Evolutionary conservation across 768 basidiomycete genomes (phyloP).

Genomic region (Phaffia tasmanica): DNA sequence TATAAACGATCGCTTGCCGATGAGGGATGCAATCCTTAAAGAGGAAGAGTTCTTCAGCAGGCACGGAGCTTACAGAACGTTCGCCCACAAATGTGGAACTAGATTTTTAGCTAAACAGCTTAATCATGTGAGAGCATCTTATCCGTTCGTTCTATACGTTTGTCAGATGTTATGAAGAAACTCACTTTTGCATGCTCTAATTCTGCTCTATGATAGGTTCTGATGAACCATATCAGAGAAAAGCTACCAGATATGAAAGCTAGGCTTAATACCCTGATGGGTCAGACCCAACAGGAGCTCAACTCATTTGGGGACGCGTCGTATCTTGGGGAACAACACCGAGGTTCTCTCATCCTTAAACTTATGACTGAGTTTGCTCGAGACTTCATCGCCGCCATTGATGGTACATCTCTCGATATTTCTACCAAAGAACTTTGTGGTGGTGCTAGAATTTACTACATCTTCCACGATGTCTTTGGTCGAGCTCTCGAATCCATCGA

Average conservation of each 20-base stretch:
- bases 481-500: slow-evolving; percentile 80
- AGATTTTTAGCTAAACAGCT: slow-evolving; percentile 84
- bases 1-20: slow-evolving; percentile 73
- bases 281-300: slow-evolving; percentile 95
- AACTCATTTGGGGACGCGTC: slow-evolving; percentile 92
- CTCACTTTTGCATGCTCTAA: slow-evolving; percentile 30
- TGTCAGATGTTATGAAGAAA: background rate
- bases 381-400: slow-evolving; percentile 93
- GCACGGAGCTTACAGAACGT: slow-evolving; percentile 85
- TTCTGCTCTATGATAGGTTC: slow-evolving; percentile 44
- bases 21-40: slow-evolving; percentile 69
- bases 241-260: slow-evolving; percentile 99
- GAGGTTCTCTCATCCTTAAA: slow-evolving; percentile 72
- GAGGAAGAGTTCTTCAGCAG: slow-evolving; percentile 84
- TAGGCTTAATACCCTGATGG: slow-evolving; percentile 91
- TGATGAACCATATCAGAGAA: slow-evolving; percentile 95
- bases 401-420: slow-evolving; percentile 89
- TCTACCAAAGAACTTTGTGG: slow-evolving; percentile 97
- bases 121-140: slow-evolving; percentile 57
- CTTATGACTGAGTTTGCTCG: slow-evolving; percentile 98
- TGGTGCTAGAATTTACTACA: slow-evolving; percentile 96
- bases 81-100: slow-evolving; percentile 96
- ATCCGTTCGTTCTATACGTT: slow-evolving; percentile 7
- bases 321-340: slow-evolving; percentile 80
- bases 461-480: slow-evolving; percentile 97